Evolutionary conservation across 306 rosid genomes (phyloP), one percentile per base, ranked within the genome.

Genomic region (Citrullus mucosospermus): DNA sequence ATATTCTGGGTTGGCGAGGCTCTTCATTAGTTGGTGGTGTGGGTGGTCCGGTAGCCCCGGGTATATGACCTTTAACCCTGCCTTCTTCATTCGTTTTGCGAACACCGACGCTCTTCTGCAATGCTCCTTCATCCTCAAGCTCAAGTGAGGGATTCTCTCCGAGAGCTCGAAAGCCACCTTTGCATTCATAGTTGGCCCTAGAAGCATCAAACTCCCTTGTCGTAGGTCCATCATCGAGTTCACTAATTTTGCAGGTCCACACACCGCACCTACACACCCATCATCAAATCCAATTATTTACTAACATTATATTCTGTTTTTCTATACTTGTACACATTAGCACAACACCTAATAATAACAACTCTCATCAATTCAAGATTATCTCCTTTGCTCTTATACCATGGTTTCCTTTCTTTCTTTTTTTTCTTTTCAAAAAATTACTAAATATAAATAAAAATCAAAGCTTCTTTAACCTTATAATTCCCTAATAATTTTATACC

Each of bases 111-210:
- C 97, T 4, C 99, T 75, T 32, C 82, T 30, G 80, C 91, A 83
- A 43, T 96, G 99, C 36, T 92, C 99, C 74, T 96, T 96, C 96
- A 96, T 91, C 22, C 99, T 86, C 12, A 92, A 28, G 5, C 87
- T 91, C 66, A 96, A 50, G 62, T 96, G 99, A 0, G 99, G 98
- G 38, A 96, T 86, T 78, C 99, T 86, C 79, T 92, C 98, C 0
- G 99, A 83, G 0, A 96, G 92, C 65, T 96, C 99, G 13, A 96
- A 96, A 1, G 99, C 99, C 6, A 96, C 92, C 80, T 96, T 96
- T 0, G 99, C 74, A 46, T 96, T 92, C 99, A 96, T 96, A 2
- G 99, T 96, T 5, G 99, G 99, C 6, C 99, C 99, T 36, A 92
- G 58, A 6, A 96, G 83, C 99, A 96, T 92, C 20, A 96, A 80